Evolutionary conservation across 495 filamentous ascomycete genomes (phyloP), one percentile per base, ranked within the genome.

Genomic region (Podospora conica): DNA sequence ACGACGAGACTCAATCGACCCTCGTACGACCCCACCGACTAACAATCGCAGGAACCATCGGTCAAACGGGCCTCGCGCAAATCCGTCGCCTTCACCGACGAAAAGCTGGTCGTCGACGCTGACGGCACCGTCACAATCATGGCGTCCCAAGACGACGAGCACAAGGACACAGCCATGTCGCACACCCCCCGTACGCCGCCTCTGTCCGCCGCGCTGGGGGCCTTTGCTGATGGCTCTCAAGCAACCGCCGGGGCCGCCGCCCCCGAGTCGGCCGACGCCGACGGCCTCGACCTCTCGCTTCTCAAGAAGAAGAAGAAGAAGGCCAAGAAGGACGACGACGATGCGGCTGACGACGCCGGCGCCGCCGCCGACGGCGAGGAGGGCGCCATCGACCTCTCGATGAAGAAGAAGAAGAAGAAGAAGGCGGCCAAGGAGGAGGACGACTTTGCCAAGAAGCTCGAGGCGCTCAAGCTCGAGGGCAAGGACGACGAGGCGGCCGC

Each of bases 331-430:
- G 89, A 90, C 79, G 89, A 89, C 78, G 75, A 81, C 61, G 89
- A 90, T 57, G 86, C 83, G 68, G 83, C 72, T 12, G 88, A 82
- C 53, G 81, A 53, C 83, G 91, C 67, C 0, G 74, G 48, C 11
- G 70, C 65, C n/a, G 65, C 68, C 33, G 58, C 68, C 3, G 70
- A 67, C 53, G 74, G 48, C 53, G 71, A 61, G 25, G 74, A 76
- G 28, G 75, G 65, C 20, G 73, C 66, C 20, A 73, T 75, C 67
- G 74, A 96, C 79, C 85, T 90, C 28, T 84, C 86, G 63, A 81
- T 96, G 81, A 96, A 96, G 82, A 97, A 96, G 77, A 96, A 92
- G 79, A 94, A 96, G 84, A 96, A 97, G 87, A 94, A 91, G 86
- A 94, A 94, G 87, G 72, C 81, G 66, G 83, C 86, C 75, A 91